These are phyloP conservation scores for Aspergillus ostianus DNA, from an alignment of 495 filamentous ascomycete species.

Conservation along the genomic window DNA sequence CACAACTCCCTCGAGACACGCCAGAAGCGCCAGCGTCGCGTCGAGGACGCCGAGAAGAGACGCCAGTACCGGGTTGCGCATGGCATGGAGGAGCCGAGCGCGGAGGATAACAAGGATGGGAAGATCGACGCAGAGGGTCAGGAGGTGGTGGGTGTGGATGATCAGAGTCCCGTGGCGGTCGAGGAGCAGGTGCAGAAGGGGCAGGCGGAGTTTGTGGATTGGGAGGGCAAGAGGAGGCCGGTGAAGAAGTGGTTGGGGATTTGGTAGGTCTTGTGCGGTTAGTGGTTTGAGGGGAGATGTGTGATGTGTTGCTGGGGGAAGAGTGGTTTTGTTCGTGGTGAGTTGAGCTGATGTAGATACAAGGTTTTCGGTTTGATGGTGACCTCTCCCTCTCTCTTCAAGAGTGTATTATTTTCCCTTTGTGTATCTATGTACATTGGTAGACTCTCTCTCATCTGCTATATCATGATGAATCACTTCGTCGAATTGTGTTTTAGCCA, in stretches of 20 bases:
- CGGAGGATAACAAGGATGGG: conserved; percentile 20
- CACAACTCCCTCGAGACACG: conserved; percentile 59
- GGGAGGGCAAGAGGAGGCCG: conserved; percentile 47
- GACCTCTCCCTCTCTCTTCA: background rate
- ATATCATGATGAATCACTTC: background rate
- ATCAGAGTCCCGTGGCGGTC: conserved; percentile 31
- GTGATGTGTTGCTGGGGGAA: background rate
- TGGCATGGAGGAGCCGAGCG: conserved; percentile 58
- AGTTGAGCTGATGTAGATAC: no score
- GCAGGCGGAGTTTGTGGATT: conserved; percentile 35
- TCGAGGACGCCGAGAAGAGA: conserved; percentile 80
- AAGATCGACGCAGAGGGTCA: conserved; percentile 21
- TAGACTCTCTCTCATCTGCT: background rate
- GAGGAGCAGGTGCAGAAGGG: conserved; percentile 15
- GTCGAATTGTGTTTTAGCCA: background rate
- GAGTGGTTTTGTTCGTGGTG: background rate
- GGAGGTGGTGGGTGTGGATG: conserved; percentile 26
- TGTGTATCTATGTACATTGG: background rate
- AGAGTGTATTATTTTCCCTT: background rate
- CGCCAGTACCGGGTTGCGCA: conserved; percentile 77
- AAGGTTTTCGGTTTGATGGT: no score
- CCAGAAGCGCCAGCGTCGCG: conserved; percentile 61
- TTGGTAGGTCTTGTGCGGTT: conserved; percentile 37
- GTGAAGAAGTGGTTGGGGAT: conserved; percentile 66
- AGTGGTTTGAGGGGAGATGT: background rate